Evolutionary conservation across 1,284 basidiomycete species (phyloP), one percentile per base, ranked within the genome.

Genomic region (Bondarzewia mesenterica): DNA sequence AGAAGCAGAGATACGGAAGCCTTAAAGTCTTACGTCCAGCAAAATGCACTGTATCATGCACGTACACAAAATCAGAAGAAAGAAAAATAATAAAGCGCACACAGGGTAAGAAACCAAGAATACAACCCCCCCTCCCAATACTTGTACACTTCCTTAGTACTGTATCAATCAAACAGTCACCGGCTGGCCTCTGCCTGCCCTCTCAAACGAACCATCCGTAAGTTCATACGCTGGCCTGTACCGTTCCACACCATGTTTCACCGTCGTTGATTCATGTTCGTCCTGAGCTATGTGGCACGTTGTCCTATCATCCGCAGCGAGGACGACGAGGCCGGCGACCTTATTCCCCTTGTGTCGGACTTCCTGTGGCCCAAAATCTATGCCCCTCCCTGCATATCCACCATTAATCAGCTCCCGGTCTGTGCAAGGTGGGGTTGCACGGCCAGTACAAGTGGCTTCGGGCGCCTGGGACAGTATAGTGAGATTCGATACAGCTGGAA

Each of bases 211-310:
- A 10, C 78, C 88, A 60, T 96, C 92, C 46, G 72, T 54, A 7
- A 93, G 72, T 66, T 89, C 83, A 65, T 90, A 89, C 1, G 90
- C 90, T 0, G 91, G 91, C 25, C 71, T 69, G 64, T 88, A 89
- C 25, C 65, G 68, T 18, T 22, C 38, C 38, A 7, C 29, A 32
- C 14, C 59, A 54, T 38, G 57, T 50, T 32, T 10, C 50, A 8
- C 42, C 47, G 20, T 25, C 18, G 46, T 15, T 40, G 45, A 39
- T n/a, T 10, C 38, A 38, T n/a, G 29, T 4, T 32, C 29, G 29
- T 32, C 29, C 4, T 1, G 1, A 32, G n/a, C 29, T n/a, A 32
- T 32, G n/a, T 32, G n/a, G n/a, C 29, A 32, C n/a, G 29, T 32
- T 4, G 29, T n/a, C 6, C 29, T n/a, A 4, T 32, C 29, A 7